phyloP scores from a whole-genome alignment of 805 yeast species.

The Deakozyma indianensis region DNA sequence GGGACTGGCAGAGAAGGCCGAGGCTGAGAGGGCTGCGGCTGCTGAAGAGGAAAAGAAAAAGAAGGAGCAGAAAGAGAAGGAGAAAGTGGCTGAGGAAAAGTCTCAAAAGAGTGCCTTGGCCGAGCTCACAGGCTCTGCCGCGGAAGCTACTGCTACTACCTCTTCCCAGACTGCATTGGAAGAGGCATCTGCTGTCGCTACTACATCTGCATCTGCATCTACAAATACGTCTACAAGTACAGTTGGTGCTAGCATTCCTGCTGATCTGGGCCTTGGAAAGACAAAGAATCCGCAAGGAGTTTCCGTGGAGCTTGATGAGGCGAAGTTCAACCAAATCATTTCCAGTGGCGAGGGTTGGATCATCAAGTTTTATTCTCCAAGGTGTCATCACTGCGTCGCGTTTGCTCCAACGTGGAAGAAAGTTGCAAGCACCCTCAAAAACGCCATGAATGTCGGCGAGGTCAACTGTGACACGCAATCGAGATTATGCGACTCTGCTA shows the following conservation, averaged over 20 bases:
- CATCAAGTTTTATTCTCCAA: constrained; percentile 26
- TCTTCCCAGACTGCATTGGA: constrained; percentile 4
- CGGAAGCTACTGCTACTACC: constrained; percentile 5
- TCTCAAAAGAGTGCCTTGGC: not conserved
- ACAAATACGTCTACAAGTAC: not conserved
- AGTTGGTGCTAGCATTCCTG: not conserved
- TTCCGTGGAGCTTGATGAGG: constrained; percentile 16
- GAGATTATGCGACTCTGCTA: constrained; percentile 20
- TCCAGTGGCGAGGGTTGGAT: constrained; percentile 23
- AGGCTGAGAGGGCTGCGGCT: not conserved
- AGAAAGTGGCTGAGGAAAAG: not conserved
- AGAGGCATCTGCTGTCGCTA: constrained; percentile 3
- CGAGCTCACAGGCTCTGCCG: constrained; percentile 4
- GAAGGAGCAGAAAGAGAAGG: not conserved
- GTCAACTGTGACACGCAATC: constrained; percentile 24
- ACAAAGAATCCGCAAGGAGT: constrained; percentile 20
- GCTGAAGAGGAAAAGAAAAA: not conserved
- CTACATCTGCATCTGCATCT: not conserved
- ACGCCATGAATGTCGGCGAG: constrained; percentile 24
- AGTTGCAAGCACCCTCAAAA: constrained; percentile 19
- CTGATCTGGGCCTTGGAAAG: not conserved
- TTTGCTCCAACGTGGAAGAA: constrained; percentile 24
- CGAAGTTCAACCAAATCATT: constrained; percentile 17
- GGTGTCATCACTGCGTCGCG: constrained; percentile 25
- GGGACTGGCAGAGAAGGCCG: not conserved